Evolutionary conservation across 768 basidiomycete species (phyloP).

Genomic region (Podaxis rugospora): DNA sequence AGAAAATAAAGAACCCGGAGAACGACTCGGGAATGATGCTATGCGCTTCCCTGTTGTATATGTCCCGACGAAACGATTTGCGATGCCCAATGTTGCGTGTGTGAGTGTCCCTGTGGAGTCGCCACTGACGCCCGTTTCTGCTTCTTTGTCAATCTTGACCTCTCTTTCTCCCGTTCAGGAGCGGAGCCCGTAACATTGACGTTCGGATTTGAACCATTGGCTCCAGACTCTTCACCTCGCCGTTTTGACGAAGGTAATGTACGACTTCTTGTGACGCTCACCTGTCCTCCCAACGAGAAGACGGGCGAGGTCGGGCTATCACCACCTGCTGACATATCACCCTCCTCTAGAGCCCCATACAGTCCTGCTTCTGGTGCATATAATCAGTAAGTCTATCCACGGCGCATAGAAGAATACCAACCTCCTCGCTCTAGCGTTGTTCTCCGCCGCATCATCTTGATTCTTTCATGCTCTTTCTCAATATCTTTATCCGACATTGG

Average conservation of each 20-base stretch:
- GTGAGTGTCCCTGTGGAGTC: neutral
- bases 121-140: conserved; percentile 9
- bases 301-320: conserved; percentile 33
- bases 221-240: conserved; percentile 15
- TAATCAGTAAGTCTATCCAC: neutral
- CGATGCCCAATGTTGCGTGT: conserved; percentile 10
- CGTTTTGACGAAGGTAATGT: conserved; percentile 52
- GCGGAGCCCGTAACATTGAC: conserved; percentile 2
- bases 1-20: neutral
- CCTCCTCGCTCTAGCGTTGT: conserved; percentile 49
- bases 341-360: conserved; percentile 16
- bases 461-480: conserved; percentile 26
- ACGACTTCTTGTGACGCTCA: conserved; percentile 53
- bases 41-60: neutral
- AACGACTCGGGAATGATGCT: neutral
- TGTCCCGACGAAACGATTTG: neutral
- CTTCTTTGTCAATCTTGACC: conserved; percentile 13
- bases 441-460: conserved; percentile 48
- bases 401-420: conserved; percentile 13
- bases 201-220: conserved; percentile 5
- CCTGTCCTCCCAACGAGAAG: conserved; percentile 26
- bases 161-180: conserved; percentile 3
- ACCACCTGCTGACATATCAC: conserved; percentile 42
- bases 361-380: neutral
- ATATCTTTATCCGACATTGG: conserved; percentile 17